These are phyloP conservation scores for Penicillium simplicissimum DNA, from an alignment of 495 filamentous ascomycete genomes.

Conservation along the genomic window DNA sequence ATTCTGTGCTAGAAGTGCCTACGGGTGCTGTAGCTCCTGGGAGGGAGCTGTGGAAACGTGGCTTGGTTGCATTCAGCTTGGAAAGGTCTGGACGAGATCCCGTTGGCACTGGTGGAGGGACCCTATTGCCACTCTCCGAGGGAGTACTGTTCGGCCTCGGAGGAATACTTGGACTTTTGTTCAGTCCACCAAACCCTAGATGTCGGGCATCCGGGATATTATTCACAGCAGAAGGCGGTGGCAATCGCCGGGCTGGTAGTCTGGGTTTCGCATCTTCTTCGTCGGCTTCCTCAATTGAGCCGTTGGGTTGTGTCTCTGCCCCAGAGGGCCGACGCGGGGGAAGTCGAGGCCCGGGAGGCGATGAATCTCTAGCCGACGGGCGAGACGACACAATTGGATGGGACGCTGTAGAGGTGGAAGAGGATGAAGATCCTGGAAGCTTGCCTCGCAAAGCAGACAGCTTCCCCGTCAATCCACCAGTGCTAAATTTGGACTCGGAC, in stretches of 20 bases:
- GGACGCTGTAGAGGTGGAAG: conserved; percentile 14
- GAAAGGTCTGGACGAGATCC: conserved; percentile 60
- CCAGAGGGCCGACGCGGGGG: conserved; percentile 36
- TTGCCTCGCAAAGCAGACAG: conserved; percentile 23
- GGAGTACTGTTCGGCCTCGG: conserved; percentile 21
- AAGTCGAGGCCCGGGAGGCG: conserved; percentile 26
- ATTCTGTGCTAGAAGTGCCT: conserved; percentile 41
- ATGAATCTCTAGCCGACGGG: conserved; percentile 10
- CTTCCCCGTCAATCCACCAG: conserved; percentile 25
- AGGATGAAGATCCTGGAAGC: conserved; percentile 16
- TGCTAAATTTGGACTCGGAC: conserved; percentile 24
- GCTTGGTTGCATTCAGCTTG: conserved; percentile 55
- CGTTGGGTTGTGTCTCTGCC: conserved; percentile 21
- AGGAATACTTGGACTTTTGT: conserved; percentile 29
- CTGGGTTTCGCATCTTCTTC: conserved; percentile 4
- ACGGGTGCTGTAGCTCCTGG: conserved; percentile 18
- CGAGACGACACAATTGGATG: conserved; percentile 19
- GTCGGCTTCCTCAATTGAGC: conserved; percentile 10
- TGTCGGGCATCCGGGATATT: conserved; percentile 36
- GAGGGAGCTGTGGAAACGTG: conserved; percentile 35
- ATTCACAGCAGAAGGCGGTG: conserved; percentile 35
- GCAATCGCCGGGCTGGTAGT: conserved; percentile 34
- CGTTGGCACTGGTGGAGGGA: conserved; percentile 58
- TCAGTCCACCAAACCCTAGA: conserved; percentile 44
- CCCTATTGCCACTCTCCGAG: conserved; percentile 21